These are phyloP conservation scores for Ascochyta fabae DNA, from an alignment of 2,329 filamentous ascomycete genomes.

Conservation along the genomic window DNA sequence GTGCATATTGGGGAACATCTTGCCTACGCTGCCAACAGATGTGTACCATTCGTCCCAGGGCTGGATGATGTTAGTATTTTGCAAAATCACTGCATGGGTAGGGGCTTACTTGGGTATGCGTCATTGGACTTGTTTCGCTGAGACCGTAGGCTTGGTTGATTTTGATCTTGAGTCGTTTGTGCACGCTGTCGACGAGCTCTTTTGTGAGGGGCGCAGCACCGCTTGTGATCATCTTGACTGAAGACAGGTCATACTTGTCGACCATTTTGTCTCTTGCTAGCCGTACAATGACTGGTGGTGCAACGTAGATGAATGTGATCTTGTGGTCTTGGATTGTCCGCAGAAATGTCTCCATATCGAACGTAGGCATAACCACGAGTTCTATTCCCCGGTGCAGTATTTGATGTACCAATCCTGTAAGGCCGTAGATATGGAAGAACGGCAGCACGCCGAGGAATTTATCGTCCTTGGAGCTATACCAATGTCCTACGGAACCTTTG, in stretches of 20 bases:
- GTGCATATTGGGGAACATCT: conserved; percentile 76
- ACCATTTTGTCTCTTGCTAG: conserved; percentile 80
- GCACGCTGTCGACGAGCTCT: conserved; percentile 78
- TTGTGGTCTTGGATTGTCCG: conserved; percentile 73
- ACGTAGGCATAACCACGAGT: conserved; percentile 74
- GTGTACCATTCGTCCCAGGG: conserved; percentile 36
- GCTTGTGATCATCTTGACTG: conserved; percentile 80
- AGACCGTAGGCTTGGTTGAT: conserved; percentile 36
- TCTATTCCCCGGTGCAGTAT: conserved; percentile 70
- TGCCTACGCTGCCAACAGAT: conserved; percentile 74
- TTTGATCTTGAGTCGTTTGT: conserved; percentile 66
- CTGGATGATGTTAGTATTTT: conserved; percentile 5
- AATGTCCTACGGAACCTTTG: conserved; percentile 86
- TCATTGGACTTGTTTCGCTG: conserved; percentile 36
- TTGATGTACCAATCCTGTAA: conserved; percentile 74
- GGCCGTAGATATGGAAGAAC: conserved; percentile 90
- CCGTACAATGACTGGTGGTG: conserved; percentile 80
- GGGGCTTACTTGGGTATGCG: conserved; percentile 29
- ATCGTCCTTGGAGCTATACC: conserved; percentile 67
- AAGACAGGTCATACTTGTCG: conserved; percentile 78
- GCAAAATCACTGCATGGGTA: neutral
- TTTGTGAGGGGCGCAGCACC: conserved; percentile 82
- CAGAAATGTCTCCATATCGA: conserved; percentile 81
- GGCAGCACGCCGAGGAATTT: conserved; percentile 79
- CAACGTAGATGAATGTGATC: conserved; percentile 79